Base-by-base conservation (phyloP, 352 stramenopile genomes). In the Globisporangium ultimum region DNA sequence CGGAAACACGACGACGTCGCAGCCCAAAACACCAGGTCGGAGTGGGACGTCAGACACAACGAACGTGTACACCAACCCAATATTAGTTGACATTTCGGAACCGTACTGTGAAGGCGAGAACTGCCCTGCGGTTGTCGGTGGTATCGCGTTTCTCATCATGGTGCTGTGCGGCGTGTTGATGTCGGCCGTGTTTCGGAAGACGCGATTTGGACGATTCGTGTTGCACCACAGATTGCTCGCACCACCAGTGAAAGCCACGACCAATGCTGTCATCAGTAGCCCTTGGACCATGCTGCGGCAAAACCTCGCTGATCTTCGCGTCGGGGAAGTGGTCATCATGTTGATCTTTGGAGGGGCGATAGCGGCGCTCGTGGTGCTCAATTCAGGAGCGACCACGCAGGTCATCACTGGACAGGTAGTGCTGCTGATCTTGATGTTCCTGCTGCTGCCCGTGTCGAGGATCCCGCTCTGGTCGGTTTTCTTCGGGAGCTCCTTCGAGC, bases 401-500 rank as follows among this genome's bases (percentile, higher is more conserved):
- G 24, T 32, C 2, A 32, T 32, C 24, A 32, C 24, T 32, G 24
- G 24, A 32, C 24, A 32, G 24, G 24, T 32, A 32, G 24, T 32
- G 24, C 24, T 32, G 24, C 24, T 32, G 24, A 32, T 32, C 24
- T 5, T 32, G 24, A 32, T 32, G 24, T 32, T 32, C 24, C 24
- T 32, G 24, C 24, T 32, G 24, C 24, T 32, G 24, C 24, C 24
- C 24, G 24, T 32, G 24, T 32, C 24, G 24, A 32, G 24, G 24
- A 32, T 32, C 24, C 24, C 24, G 5, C 24, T 32, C 5, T 32
- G 24, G 24, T 32, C 24, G 24, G 24, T 32, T 32, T 32, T 32
- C 24, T 93, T 93, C 40, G 76, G 77, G 55, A 84, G 66, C 54
- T 89, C 78, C 40, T 89, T 89, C 38, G 83, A 93, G 52, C 83